phyloP scores from a whole-genome alignment of 2,329 filamentous ascomycete genomes.

The Talaromyces pinophilus region DNA sequence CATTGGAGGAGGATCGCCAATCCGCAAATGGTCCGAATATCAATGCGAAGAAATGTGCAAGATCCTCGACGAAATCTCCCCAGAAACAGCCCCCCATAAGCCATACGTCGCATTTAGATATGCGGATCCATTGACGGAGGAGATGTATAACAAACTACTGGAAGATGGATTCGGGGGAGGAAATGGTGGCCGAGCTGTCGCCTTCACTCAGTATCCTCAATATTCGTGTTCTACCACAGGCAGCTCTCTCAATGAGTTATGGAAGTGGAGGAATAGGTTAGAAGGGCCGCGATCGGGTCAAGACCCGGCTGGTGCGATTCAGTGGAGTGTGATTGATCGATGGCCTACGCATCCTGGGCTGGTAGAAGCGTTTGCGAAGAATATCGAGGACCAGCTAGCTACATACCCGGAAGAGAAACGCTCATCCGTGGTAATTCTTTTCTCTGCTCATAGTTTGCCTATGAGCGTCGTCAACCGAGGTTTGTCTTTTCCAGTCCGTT shows the following conservation, averaged over 20 bases:
- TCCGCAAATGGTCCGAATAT: conserved; percentile 96
- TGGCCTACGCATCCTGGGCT: conserved; percentile 93
- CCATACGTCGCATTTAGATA: conserved; percentile 98
- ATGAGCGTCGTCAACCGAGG: conserved; percentile 97
- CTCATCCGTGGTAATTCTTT: conserved; percentile 80
- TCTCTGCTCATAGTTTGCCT: conserved; percentile 92
- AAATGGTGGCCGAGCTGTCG: conserved; percentile 87
- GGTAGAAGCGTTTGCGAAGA: conserved; percentile 87
- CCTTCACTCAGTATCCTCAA: conserved; percentile 97
- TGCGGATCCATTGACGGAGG: conserved; percentile 86
- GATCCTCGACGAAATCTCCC: conserved; percentile 84
- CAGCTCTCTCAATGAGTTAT: conserved; percentile 92
- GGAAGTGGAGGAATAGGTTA: conserved; percentile 88
- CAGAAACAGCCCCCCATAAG: conserved; percentile 92
- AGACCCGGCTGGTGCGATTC: conserved; percentile 67
- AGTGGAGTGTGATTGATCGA: conserved; percentile 96
- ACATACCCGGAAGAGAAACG: conserved; percentile 82
- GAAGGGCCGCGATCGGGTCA: conserved; percentile 70
- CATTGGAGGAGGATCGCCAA: conserved; percentile 96
- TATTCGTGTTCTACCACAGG: conserved; percentile 98
- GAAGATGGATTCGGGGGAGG: conserved; percentile 88
- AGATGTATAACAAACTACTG: conserved; percentile 82
- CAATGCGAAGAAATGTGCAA: conserved; percentile 97
- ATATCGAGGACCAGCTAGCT: conserved; percentile 81
- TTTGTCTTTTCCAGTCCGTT: conserved; percentile 39